Evolutionary conservation across 768 basidiomycete species (phyloP).

Genomic region (Boletus reticulatus): DNA sequence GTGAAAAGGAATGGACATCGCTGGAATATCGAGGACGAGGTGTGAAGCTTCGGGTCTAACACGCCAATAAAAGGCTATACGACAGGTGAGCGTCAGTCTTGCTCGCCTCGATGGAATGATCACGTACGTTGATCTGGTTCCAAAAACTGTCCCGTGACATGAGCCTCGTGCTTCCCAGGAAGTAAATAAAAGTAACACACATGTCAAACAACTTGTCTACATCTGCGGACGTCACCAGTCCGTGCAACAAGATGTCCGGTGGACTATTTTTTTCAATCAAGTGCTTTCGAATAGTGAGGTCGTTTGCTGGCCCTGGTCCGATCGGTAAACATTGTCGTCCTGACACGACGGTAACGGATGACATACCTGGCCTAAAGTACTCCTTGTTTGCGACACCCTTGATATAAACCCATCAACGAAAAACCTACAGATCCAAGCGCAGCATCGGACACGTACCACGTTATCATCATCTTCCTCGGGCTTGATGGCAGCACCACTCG

Average conservation of each 20-base stretch:
- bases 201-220: conserved; percentile 84
- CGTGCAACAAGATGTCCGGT: conserved; percentile 80
- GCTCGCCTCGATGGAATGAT: neutral
- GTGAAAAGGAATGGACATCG: conserved; percentile 91
- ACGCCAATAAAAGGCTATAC: conserved; percentile 63
- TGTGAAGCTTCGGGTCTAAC: conserved; percentile 80
- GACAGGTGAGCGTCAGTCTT: neutral
- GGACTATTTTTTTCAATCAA: conserved; percentile 78
- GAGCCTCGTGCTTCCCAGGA: neutral
- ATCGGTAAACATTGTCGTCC: neutral
- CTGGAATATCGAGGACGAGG: conserved; percentile 72
- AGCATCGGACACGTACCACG: conserved; percentile 40
- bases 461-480: conserved; percentile 61
- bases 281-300: conserved; percentile 65
- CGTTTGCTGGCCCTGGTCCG: conserved; percentile 60
- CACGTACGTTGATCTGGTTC: conserved; percentile 61
- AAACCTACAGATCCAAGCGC: neutral
- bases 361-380: conserved; percentile 74
- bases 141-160: conserved; percentile 53
- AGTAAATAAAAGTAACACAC: conserved; percentile 40
- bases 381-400: conserved; percentile 80
- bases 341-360: neutral
- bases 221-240: conserved; percentile 72
- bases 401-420: conserved; percentile 12
- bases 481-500: conserved; percentile 8